Base-by-base conservation (phyloP, 1,284 basidiomycete species). In the Cronartium ribicola region DNA sequence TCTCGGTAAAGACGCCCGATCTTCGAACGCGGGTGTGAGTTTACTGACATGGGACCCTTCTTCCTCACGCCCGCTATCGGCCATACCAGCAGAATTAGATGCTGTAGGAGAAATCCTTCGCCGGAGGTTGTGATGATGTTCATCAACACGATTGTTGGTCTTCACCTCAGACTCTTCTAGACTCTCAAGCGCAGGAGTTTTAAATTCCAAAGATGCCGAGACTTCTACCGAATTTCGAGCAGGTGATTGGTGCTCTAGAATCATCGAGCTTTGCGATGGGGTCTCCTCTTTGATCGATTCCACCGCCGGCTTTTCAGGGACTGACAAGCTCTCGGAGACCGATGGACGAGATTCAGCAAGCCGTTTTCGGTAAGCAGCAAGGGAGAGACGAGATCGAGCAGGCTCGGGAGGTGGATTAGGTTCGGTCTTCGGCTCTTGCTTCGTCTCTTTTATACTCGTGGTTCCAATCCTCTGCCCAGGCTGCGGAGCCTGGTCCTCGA, bases 341-440 rank as follows among this genome's bases (percentile, higher is more conserved):
- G 65, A 66, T n/a, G 65, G 60, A 17, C 62, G 59, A 55, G 66
- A 37, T 61, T 29, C 55, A 13, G 66, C 71, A 10, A 67, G 22
- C 17, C 65, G 65, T 37, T 37, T 40, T 61, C 66, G 66, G 37
- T 67, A 75, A 41, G 59, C 66, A 5, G 72, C 66, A 5, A 75
- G 20, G 36, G 72, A 75, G 6, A 75, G 43, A 5, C 72, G 41
- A 5, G 22, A n/a, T 40, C 13, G 63, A 43, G 63, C 36, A 22
- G 41, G 41, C 11, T 14, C 57, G 22, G 11, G 13, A 60, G 57
- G 20, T 2, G 46, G 46, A 14, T 14, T 3, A 2, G 46, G 20
- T 2, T 51, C 46, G 14, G 1, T 51, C 46, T 51, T 51, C 14
- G 5, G 29, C 29, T 40, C 29, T 62, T 0, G 60, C n/a, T 62